These are phyloP conservation scores for Glaciozyma antarctica DNA, from an alignment of 768 basidiomycete genomes.

Conservation along the genomic window DNA sequence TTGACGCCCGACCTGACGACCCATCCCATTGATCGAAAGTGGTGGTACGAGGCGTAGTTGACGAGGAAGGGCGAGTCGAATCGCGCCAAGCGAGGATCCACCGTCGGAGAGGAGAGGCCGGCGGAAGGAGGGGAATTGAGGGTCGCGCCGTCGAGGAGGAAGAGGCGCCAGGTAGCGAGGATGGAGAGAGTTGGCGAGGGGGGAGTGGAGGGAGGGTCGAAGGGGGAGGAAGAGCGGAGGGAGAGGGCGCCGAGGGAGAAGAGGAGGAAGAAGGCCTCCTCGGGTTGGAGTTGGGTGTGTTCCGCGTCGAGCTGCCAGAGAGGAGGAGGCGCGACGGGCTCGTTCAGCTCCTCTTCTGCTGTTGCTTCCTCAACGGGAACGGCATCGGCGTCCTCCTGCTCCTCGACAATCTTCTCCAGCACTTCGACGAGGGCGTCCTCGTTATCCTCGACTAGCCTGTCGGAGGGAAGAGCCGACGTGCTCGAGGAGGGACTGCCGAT, in stretches of 20 bases:
- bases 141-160: slow-evolving; percentile 8
- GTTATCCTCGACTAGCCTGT: background rate
- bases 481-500: background rate
- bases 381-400: background rate
- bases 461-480: background rate
- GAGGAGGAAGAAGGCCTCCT: slow-evolving; percentile 38
- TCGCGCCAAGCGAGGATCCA: slow-evolving; percentile 13
- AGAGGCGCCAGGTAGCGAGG: slow-evolving; percentile 16
- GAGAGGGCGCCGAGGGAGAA: slow-evolving; percentile 30
- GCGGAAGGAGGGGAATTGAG: background rate
- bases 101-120: background rate
- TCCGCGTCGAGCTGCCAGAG: slow-evolving; percentile 31
- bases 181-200: slow-evolving; percentile 16
- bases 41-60: slow-evolving; percentile 82
- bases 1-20: slow-evolving; percentile 92
- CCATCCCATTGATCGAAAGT: slow-evolving; percentile 94
- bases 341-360: slow-evolving; percentile 7
- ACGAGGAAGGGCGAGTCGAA: slow-evolving; percentile 60
- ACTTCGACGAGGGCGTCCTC: slow-evolving; percentile 1
- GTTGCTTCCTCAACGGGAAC: background rate
- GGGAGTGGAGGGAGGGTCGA: slow-evolving; percentile 6
- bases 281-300: slow-evolving; percentile 36
- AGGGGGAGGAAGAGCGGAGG: background rate
- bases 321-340: slow-evolving; percentile 1
- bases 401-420: slow-evolving; percentile 11